Base-by-base conservation (phyloP, 2,329 filamentous ascomycete species). In the Geosmithia putterillii region DNA sequence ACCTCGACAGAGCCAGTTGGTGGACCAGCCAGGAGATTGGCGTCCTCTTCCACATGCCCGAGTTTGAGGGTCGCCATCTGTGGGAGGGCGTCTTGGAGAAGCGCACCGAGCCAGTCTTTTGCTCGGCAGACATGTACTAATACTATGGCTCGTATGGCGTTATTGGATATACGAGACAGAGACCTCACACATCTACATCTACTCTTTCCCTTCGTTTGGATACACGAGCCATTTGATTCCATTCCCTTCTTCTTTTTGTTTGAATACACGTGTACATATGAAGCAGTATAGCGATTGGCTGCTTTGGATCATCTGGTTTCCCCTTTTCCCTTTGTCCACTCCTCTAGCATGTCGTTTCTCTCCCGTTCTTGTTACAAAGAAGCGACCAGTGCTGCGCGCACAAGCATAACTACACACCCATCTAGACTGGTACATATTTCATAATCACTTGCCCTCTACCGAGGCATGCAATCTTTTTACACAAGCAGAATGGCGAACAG, bases 11-110 rank as follows among this genome's bases (percentile, higher is more conserved):
- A 1, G 85, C 86, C 7, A 89, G 83, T 56, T 92, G 84, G 83
- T 89, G 77, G 60, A 92, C 86, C 5, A 89, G 83, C 57, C 86
- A 92, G 60, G 86, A 94, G 61, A 64, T 92, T 19, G 86, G 86
- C 1, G 66, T 92, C 23, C 53, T 79, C 36, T 71, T 79, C 44
- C 62, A 71, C 38, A 62, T 63, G n/a, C 63, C 64, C 3, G 58
- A 53, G 1, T 61, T 65, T 35, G 48, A 58, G 32, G 59, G 57
- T 4, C 52, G 57, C 32, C 51, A 52, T n/a, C 47, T 66, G 4
- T 69, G 65, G 65, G 59, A 65, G 17, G 52, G 50, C 7, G 57
- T 65, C 7, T 50, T 67, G 3, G 57, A 58, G 20, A 58, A 54
- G 44, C 59, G 65, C 42, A 54, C 57, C 15, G 58, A 64, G 36